Base-by-base conservation (phyloP, 202 grass and related monocot genomes). In the Zizania palustris region DNA sequence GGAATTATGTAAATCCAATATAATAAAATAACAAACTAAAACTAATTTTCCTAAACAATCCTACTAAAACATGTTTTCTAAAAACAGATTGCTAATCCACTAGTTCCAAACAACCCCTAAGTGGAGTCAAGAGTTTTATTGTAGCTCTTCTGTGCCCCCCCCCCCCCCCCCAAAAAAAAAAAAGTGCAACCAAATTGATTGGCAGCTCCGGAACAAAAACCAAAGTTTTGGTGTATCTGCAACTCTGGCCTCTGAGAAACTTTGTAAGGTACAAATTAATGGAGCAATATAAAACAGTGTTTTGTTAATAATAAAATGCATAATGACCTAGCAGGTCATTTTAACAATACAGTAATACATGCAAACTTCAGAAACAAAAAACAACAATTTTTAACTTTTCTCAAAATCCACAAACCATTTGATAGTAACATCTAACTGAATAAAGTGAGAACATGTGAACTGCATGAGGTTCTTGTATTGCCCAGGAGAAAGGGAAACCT, bases 351-450 rank as follows among this genome's bases (percentile, higher is more conserved):
- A 74, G 34, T 36, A 57, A 59, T 70, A 41, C 11, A 12, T 43
- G 57, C 38, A 48, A 74, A 84, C 16, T 42, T 37, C 11, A 44
- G 21, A 64, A 45, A 34, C 35, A 40, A 41, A 68, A 63, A 36
- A 68, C 43, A 33, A 34, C 55, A 55, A 46, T 41, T 48, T 71
- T 57, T 55, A 1, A 28, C 41, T 56, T 43, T 56, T 50, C 28
- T 28, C 28, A 28, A 28, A 71, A 88, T 20, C 18, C 42, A 75
- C 41, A 77, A 67, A 38, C 14, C 53, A 63, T 61, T 67, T 89
- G 77, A 81, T 68, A 62, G 66, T 68, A 68, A 77, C 82, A 85
- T 89, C 36, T 79, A 89, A 89, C 86, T 63, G 67, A 84, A 88
- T 81, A 73, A 33, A 21, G 45, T 46, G 45, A 71, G 51, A 80